Evolutionary conservation across 495 filamentous ascomycete genomes (phyloP), one percentile per base, ranked within the genome.

Genomic region (Oleoguttula mirabilis): DNA sequence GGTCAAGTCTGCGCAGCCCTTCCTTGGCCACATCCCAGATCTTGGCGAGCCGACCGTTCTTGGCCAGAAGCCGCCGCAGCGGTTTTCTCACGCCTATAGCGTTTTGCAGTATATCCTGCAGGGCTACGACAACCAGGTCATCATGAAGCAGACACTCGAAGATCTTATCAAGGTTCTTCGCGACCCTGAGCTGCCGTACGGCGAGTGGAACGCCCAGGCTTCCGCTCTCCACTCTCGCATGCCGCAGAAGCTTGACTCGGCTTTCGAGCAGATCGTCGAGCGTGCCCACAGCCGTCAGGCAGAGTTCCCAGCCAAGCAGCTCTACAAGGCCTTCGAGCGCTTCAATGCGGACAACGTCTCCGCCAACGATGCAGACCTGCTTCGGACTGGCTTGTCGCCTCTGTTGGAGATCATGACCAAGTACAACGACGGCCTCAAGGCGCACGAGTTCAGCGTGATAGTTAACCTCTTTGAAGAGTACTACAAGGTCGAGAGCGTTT

Each of bases 1-100:
- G 50, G 87, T 99, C 58, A 94, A 96, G 71, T 88, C 93, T 50
- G 92, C 90, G 11, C 82, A 93, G 59, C 81, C 90, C n/a, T 99
- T 94, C 74, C 68, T 87, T 37, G 90, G 82, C 24, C 82, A 92
- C 57, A 78, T 99, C 39, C 88, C 88, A 30, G 80, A 85, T 34
- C 71, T 94, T 41, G 90, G 92, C 23, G 70, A 79, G 24, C 87
- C 92, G 12, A 77, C 84, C 45, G 73, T 96, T 20, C 73, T 86
- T 32, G 90, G 90, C 54, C 86, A 60, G 68, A 99, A 96, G 70
- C 84, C 92, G 32, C 77, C 88, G 10, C 90, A 99, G 68, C 69
- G 75, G 39, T 95, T 94, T 63, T 63, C 73, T 14, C 67, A 85
- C 21, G 70, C 88, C 8, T 74, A 79, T 63, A 76, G 68, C 61